These are phyloP conservation scores for Chrysoporthe puriensis DNA, from an alignment of 2,329 filamentous ascomycete genomes.

Conservation along the genomic window DNA sequence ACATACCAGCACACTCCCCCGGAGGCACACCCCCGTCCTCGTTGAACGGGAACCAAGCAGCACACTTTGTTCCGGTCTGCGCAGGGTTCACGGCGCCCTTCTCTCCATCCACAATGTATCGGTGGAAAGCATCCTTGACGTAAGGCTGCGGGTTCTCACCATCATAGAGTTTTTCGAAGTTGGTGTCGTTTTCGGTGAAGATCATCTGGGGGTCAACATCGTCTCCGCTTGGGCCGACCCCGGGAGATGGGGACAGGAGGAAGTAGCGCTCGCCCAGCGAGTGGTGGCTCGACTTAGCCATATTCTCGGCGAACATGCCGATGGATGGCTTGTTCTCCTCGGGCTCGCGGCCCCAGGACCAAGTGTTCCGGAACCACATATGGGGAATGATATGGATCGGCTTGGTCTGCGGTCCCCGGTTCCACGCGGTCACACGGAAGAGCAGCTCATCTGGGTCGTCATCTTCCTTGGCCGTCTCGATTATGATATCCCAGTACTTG, in stretches of 20 bases:
- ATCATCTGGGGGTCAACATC: constrained; percentile 85
- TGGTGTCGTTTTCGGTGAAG: constrained; percentile 96
- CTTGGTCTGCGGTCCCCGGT: constrained; percentile 86
- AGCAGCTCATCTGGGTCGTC: constrained; percentile 89
- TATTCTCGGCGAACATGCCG: constrained; percentile 64
- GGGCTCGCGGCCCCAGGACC: constrained; percentile 87
- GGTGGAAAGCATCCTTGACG: constrained; percentile 95
- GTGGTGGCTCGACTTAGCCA: constrained; percentile 77
- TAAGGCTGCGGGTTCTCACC: constrained; percentile 80
- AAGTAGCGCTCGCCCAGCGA: constrained; percentile 83
- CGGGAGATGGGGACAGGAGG: constrained; percentile 86
- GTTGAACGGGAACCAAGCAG: constrained; percentile 90
- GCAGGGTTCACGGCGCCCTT: constrained; percentile 81
- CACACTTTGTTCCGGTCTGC: constrained; percentile 81
- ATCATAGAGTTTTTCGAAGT: constrained; percentile 75
- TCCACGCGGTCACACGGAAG: constrained; percentile 96
- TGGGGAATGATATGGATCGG: constrained; percentile 93
- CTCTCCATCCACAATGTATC: constrained; percentile 80
- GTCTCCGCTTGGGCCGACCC: constrained; percentile 74
- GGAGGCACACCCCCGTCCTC: constrained; percentile 85
- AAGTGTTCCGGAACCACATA: constrained; percentile 96
- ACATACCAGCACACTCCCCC: constrained; percentile 85
- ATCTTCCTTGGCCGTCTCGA: constrained; percentile 93
- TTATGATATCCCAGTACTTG: constrained; percentile 95
- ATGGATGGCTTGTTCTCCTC: constrained; percentile 81